These are phyloP conservation scores for Phaffomyces antillensis DNA, from an alignment of 805 yeast species.

Conservation along the genomic window DNA sequence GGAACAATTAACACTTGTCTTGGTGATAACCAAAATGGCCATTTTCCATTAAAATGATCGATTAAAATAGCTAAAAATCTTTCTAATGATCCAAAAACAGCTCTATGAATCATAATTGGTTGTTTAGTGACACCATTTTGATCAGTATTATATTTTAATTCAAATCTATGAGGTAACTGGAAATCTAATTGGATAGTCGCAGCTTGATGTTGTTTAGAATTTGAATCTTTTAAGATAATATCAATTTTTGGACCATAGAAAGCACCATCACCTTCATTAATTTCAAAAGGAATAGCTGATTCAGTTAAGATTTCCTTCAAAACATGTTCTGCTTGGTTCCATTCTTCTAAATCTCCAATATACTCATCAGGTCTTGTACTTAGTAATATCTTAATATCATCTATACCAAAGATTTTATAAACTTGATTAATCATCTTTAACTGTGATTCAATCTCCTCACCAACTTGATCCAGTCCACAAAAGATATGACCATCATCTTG, in stretches of 20 bases:
- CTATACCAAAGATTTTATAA: slow-evolving; percentile 48
- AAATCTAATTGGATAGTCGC: slow-evolving; percentile 95
- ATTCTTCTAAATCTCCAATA: slow-evolving; percentile 69
- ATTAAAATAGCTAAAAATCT: slow-evolving; percentile 85
- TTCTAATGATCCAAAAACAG: slow-evolving; percentile 91
- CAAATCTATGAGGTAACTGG: slow-evolving; percentile 83
- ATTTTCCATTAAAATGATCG: slow-evolving; percentile 84
- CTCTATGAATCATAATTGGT: slow-evolving; percentile 95
- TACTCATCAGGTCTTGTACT: slow-evolving; percentile 84
- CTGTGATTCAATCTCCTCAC: slow-evolving; percentile 63
- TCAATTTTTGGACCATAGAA: slow-evolving; percentile 96
- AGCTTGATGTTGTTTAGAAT: slow-evolving; percentile 79
- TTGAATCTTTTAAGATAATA: slow-evolving; percentile 71
- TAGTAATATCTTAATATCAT: slow-evolving; percentile 50
- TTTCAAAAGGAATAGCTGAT: slow-evolving; percentile 52
- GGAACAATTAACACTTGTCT: slow-evolving; percentile 85
- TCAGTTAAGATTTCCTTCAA: slow-evolving; percentile 52
- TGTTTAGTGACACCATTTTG: slow-evolving; percentile 44
- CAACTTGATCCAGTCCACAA: slow-evolving; percentile 73
- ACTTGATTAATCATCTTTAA: slow-evolving; percentile 68
- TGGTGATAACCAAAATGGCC: slow-evolving; percentile 98
- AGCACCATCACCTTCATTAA: slow-evolving; percentile 93
- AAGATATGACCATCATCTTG: slow-evolving; percentile 98
- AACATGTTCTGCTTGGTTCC: slow-evolving; percentile 77
- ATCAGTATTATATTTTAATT: slow-evolving; percentile 54